phyloP scores from a whole-genome alignment of 1,284 basidiomycete genomes.

The Amylostereum chailletii region DNA sequence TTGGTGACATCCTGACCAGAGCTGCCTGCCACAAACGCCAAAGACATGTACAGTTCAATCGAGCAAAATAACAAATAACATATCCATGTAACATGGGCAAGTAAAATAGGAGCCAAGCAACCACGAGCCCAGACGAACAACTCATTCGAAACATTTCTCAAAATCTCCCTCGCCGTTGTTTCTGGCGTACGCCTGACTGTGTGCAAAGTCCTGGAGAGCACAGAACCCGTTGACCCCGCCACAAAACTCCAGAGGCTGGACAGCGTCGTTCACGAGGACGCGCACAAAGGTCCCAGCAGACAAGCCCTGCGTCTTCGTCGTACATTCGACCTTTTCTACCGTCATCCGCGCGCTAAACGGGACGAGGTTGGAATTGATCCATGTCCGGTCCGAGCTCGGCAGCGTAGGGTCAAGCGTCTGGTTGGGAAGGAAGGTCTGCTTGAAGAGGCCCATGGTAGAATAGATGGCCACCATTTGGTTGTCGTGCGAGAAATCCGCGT shows the following conservation, averaged over 20 bases:
- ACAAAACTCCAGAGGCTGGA: constrained; percentile 59
- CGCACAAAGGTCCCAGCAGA: constrained; percentile 39
- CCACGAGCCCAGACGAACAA: too few species aligned
- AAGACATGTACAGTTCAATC: too few species aligned
- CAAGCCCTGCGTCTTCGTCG: not conserved
- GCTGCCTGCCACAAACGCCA: too few species aligned
- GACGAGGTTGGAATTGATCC: constrained; percentile 50
- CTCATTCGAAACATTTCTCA: constrained; percentile 34
- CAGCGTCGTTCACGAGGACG: constrained; percentile 58
- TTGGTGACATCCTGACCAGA: too few species aligned
- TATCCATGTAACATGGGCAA: too few species aligned
- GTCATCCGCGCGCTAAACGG: constrained; percentile 62
- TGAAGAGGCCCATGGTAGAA: constrained; percentile 66
- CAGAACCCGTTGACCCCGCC: constrained; percentile 52
- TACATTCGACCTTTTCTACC: constrained; percentile 49
- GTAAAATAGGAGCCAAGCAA: too few species aligned
- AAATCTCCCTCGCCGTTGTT: constrained; percentile 61
- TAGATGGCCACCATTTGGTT: constrained; percentile 74
- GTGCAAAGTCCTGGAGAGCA: constrained; percentile 54
- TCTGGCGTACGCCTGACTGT: constrained; percentile 61
- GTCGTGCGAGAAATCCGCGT: constrained; percentile 78
- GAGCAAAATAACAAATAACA: too few species aligned
- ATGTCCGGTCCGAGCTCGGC: constrained; percentile 36
- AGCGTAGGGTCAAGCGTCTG: constrained; percentile 31
- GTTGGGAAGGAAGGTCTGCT: constrained; percentile 20